Percentiles rank a stretch among this genome's conserved stretches.
phyloP scores from a whole-genome alignment of 1,284 basidiomycete genomes.

The Sphaerobolus stellatus region DNA sequence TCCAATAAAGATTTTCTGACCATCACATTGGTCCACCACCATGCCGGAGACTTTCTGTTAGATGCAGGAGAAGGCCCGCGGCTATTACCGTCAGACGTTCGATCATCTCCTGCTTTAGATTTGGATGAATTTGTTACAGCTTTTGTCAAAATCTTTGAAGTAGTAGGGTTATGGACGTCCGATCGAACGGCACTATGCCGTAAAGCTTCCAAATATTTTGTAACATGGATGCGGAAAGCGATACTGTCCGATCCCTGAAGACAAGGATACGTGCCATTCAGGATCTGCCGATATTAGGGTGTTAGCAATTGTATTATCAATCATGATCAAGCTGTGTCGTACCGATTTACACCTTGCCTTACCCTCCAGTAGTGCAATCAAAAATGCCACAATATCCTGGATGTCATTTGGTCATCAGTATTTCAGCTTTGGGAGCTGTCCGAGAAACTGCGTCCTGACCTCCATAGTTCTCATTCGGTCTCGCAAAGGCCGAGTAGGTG shows the following conservation, averaged over 20 bases:
- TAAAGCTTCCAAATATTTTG: constrained; percentile 49
- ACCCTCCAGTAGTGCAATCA: constrained; percentile 45
- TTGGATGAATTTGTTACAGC: neutral
- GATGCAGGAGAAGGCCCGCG: neutral
- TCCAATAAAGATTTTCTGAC: constrained; percentile 53
- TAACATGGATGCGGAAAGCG: constrained; percentile 48
- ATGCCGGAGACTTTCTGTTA: constrained; percentile 22
- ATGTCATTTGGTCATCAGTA: neutral
- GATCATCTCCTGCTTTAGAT: neutral
- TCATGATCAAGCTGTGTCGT: constrained; percentile 13
- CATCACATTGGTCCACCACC: constrained; percentile 56
- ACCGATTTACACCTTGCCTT: constrained; percentile 36
- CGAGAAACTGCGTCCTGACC: too few relatives aligned
- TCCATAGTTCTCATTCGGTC: constrained; percentile 53
- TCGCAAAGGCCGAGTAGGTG: constrained; percentile 41
- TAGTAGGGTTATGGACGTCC: constrained; percentile 18
- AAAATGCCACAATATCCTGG: constrained; percentile 45
- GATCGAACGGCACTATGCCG: constrained; percentile 38
- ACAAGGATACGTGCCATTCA: constrained; percentile 49
- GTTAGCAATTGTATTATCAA: constrained; percentile 21
- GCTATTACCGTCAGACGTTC: neutral
- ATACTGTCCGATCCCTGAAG: constrained; percentile 46
- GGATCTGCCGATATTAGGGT: constrained; percentile 34
- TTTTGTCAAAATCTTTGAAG: neutral
- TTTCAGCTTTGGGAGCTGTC: neutral